Evolutionary conservation across 495 filamentous ascomycete genomes (phyloP).

Genomic region (Xylona heveae): DNA sequence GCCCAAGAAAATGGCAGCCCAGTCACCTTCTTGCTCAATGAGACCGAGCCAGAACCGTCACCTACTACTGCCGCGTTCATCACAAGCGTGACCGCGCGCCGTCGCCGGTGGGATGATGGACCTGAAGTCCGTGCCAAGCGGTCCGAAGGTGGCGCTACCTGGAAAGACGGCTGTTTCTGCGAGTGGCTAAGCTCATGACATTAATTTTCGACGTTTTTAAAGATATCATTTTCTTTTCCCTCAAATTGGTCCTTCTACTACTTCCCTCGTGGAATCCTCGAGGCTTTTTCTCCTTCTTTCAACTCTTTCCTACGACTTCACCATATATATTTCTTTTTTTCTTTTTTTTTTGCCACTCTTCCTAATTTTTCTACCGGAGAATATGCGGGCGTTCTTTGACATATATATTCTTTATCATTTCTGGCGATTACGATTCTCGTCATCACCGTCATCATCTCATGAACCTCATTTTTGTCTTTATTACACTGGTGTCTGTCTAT

Average conservation of each 20-base stretch:
- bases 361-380: neutral
- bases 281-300: neutral
- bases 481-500: too few species aligned
- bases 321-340: neutral
- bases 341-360: neutral
- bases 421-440: too few species aligned
- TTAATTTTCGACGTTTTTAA: neutral
- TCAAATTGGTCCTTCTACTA: neutral
- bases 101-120: neutral
- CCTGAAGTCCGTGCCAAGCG: neutral
- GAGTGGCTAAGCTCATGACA: conserved; percentile 1
- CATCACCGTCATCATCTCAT: too few species aligned
- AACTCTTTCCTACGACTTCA: too few species aligned
- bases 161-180: neutral
- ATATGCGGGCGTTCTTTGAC: too few species aligned
- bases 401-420: too few species aligned
- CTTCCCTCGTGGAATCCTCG: neutral
- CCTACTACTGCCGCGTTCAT: neutral
- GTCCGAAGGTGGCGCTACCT: neutral
- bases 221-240: neutral
- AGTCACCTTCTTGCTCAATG: conserved; percentile 35
- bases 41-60: conserved; percentile 22
- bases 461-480: too few species aligned
- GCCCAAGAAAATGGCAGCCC: conserved; percentile 20
- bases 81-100: neutral